Evolutionary conservation across 495 filamentous ascomycete genomes (phyloP), one percentile per base, ranked within the genome.

Genomic region (Penicillium tannophilum): DNA sequence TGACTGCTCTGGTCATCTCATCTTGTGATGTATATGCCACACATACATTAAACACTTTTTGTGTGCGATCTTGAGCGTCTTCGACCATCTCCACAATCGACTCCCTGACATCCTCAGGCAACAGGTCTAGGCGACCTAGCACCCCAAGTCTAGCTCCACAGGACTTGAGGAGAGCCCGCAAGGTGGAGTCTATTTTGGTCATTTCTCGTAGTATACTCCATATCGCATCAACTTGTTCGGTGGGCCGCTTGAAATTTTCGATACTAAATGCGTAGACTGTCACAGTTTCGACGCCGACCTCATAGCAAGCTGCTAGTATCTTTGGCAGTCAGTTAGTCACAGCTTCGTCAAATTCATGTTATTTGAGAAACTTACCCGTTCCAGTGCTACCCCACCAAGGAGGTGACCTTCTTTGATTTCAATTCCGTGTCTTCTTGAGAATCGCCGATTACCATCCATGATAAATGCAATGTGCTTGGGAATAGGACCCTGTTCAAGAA

Each of bases 371-470:
- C 43, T 19, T 16, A 11, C 46, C 46, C 20, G 20, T 30, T 17
- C 6, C 0, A 49, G 20, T 20, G 20, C 26, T 30, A 14, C 20
- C 20, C 11, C 11, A 1, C 46, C 46, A 8, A 30, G 16, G 20
- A 26, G 20, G 16, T 49, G 46, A 7, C 46, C 46, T 9, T 49
- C 5, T n/a, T n/a, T 9, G 10, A 30, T 6, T 3, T n/a, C 9
- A 2, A 49, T 26, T 14, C 46, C 46, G 19, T 49, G 46, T 8
- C 20, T 28, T 24, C 36, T 56, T 1, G 91, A 91, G 71, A 89
- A 94, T 26, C 91, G 84, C 52, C 91, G 77, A 71, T 95, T 95
- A 39, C 91, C 91, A 70, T 95, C 91, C 91, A 94, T 93, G 56
- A 92, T 89, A 63, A 94, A 94, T 19, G 90, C 91, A 36, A 95